Base-by-base conservation (phyloP, 2,329 filamentous ascomycete genomes). In the Herpotrichia juniperi region DNA sequence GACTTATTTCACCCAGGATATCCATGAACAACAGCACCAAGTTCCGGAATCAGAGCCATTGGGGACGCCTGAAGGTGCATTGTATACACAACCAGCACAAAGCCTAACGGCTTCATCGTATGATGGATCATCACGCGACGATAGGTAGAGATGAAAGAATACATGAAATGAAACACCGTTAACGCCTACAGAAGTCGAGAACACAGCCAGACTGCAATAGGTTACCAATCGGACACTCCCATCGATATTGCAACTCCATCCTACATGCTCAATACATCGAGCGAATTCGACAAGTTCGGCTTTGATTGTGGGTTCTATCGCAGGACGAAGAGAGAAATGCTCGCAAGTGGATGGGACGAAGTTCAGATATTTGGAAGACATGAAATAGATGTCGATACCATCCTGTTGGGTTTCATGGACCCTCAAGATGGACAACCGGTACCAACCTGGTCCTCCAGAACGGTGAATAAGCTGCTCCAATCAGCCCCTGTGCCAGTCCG, bases 301-400 rank as follows among this genome's bases (percentile, higher is more conserved):
- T 69, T 69, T 43, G 69, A 73, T 47, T 72, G 67, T 47, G 61
- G 62, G 5, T 69, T 68, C 32, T 73, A 69, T 22, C 59, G 65
- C 37, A 61, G 66, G 34, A 65, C 59, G 10, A 72, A 72, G 51
- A 53, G 64, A 48, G 68, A 72, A 34, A 61, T 71, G 43, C 57
- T 73, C 8, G 58, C 60, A 35, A 69, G 63, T 22, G 69, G 68
- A 24, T 73, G 67, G 67, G 64, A 61, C 31, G 61, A 70, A 44
- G 48, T 40, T 22, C 66, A 72, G 40, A 60, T 73, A 42, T 73
- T 71, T 47, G 69, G 69, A 14, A 56, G 66, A 24, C 61, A 61
- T 21, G 69, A 71, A 21, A 57, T 72, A 19, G 69, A 73, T 39
- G 69, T 73, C 12, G 69, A 73, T 46, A 67, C 67, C 3, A 54